Conservation (phyloP, 2,329 filamentous ascomycete genomes). For the Fusarium napiforme region DNA sequence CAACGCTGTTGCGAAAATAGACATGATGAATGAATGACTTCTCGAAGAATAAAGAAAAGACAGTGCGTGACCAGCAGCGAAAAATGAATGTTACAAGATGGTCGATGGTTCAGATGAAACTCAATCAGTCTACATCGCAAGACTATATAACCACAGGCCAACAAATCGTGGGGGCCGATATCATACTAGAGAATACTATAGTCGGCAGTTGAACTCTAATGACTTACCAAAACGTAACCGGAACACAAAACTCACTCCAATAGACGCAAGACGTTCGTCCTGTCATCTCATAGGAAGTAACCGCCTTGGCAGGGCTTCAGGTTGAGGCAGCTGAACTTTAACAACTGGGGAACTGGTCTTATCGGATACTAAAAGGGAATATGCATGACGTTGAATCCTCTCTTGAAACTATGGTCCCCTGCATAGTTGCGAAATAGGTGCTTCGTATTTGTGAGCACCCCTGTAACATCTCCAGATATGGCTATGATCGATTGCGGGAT, state of each 20-base stretch:
- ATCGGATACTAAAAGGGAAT: constrained; percentile 17
- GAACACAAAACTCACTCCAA: constrained; percentile 6
- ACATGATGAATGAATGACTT: constrained; percentile 10
- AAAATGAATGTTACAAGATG: not conserved
- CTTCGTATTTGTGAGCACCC: constrained; percentile 3
- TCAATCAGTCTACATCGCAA: not conserved
- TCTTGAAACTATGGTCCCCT: constrained; percentile 3
- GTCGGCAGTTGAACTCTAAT: constrained; percentile 8
- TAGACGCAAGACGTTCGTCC: not conserved
- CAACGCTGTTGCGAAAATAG: constrained; percentile 2
- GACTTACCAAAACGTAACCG: constrained; percentile 16
- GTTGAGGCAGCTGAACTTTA: constrained; percentile 12
- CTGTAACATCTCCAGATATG: not conserved
- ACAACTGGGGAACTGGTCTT: constrained; percentile 22
- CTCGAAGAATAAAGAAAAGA: not conserved
- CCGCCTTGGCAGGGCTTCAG: constrained; percentile 20
- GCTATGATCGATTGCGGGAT: constrained; percentile 3
- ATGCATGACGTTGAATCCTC: not conserved
- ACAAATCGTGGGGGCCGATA: not conserved
- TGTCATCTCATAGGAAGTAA: not conserved
- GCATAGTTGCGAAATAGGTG: not conserved
- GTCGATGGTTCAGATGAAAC: not conserved
- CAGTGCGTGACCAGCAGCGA: not conserved
- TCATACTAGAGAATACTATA: not conserved
- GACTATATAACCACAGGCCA: constrained; percentile 4